Conservation (phyloP, 768 basidiomycete species). For the Trametes coccinea region DNA sequence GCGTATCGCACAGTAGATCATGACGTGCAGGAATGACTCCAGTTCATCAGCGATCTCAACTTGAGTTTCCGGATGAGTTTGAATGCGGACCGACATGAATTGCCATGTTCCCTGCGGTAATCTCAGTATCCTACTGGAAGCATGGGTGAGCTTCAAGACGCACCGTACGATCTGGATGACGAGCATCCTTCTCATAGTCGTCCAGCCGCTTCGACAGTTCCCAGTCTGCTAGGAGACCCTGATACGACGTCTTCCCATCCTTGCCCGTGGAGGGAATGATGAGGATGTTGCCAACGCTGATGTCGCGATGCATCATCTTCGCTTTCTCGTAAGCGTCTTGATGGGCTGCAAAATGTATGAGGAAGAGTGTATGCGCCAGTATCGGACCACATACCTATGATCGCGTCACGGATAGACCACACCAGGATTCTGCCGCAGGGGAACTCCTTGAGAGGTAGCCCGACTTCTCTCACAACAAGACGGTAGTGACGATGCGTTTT, state of each 20-base stretch:
- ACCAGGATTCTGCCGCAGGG: too few relatives aligned
- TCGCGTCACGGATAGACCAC: too few relatives aligned
- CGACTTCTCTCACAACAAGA: too few relatives aligned
- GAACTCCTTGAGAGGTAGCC: too few relatives aligned
- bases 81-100: conserved; percentile 19
- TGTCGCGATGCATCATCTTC: conserved; percentile 7
- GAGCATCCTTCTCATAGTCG: background rate
- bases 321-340: conserved; percentile 3
- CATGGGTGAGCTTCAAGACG: background rate
- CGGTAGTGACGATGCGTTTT: too few relatives aligned
- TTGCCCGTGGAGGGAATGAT: background rate
- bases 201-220: conserved; percentile 1
- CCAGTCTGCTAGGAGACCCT: conserved; percentile 8
- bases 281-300: conserved; percentile 18
- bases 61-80: background rate
- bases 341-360: background rate
- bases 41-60: too few relatives aligned
- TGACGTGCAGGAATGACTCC: conserved; percentile 22
- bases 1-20: conserved; percentile 8
- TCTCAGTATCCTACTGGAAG: background rate
- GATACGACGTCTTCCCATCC: background rate
- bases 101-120: conserved; percentile 24
- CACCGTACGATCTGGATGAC: conserved; percentile 10
- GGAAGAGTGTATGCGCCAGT: background rate
- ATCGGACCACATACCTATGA: too few relatives aligned